These are phyloP conservation scores for Datisca glomerata DNA, from an alignment of 306 rosid genomes.

Conservation along the genomic window DNA sequence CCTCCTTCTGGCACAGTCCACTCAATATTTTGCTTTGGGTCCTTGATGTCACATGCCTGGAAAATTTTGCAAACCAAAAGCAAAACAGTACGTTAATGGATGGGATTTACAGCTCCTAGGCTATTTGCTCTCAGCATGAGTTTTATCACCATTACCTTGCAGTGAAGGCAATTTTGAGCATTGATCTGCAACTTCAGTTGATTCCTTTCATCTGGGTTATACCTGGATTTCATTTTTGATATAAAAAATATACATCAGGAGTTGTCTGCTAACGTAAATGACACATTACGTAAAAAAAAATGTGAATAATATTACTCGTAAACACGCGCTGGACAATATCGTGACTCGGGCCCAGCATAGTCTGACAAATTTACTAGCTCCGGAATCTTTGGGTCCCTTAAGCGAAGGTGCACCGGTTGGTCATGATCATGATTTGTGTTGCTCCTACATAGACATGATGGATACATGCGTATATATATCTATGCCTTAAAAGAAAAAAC, in stretches of 20 bases:
- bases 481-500: no score
- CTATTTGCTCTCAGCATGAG: no score
- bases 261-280: neutral
- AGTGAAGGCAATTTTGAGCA: constrained; percentile 90
- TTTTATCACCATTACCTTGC: constrained; percentile 95
- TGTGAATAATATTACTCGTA: constrained; percentile 59
- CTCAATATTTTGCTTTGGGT: constrained; percentile 75
- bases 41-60: constrained; percentile 92
- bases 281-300: constrained; percentile 6
- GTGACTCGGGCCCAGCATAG: constrained; percentile 75
- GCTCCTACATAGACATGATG: constrained; percentile 67
- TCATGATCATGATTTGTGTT: constrained; percentile 97
- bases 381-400: constrained; percentile 67
- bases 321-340: constrained; percentile 92
- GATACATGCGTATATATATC: no score
- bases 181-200: constrained; percentile 71
- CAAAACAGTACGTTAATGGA: neutral
- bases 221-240: constrained; percentile 28
- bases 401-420: constrained; percentile 84
- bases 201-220: constrained; percentile 46
- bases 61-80: constrained; percentile 3
- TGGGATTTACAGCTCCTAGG: neutral
- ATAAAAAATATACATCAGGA: no score
- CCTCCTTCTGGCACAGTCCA: constrained; percentile 97
- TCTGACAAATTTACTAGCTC: constrained; percentile 59